Base-by-base conservation (phyloP, 306 rosid genomes). In the Canavalia gladiata region DNA sequence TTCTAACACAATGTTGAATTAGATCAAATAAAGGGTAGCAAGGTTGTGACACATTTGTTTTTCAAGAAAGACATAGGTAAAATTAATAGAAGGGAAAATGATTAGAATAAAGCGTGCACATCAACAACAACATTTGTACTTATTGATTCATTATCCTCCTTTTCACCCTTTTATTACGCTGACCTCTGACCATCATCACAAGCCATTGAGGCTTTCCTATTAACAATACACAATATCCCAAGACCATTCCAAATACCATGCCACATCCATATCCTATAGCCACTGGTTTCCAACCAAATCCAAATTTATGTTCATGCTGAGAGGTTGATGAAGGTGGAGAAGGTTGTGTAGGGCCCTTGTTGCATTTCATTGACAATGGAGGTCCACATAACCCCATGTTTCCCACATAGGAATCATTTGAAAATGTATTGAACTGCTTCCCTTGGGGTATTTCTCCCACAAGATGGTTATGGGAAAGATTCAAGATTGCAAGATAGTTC, bases 251-350 rank as follows among this genome's bases (percentile, higher is more conserved):
- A 60, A 85, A n/a, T 3, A 81, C 80, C 11, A 68, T 10, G 60
- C 84, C 86, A 80, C 85, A 82, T 71, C 81, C 89, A 74, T 83
- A 88, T 62, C 86, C 87, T 8, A 76, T 49, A 3, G 81, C 73
- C 31, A 79, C 74, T 7, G 64, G 50, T 47, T 84, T 72, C 89
- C 87, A 84, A 28, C 80, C 82, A 77, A 87, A 71, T 67, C 71
- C 47, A 41, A 50, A 9, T 37, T 62, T 70, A 0, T 77, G 74
- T 34, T 68, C 80, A 11, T 4, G 55, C 41, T 31, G 33, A 12
- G 4, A 13, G 0, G 8, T 37, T 8, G 34, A 1, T 8, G 72
- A 42, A 9, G 76, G 30, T 6, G 34, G 57, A 10, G 13, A 6
- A 6, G 25, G 37, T 8, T 8, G 8, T n/a, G 50, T 8, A 7